Percentiles rank a stretch among this genome's conserved stretches.
These are phyloP conservation scores for Picea glauca DNA, from an alignment of 75 land plant genomes.

Conservation along the genomic window DNA sequence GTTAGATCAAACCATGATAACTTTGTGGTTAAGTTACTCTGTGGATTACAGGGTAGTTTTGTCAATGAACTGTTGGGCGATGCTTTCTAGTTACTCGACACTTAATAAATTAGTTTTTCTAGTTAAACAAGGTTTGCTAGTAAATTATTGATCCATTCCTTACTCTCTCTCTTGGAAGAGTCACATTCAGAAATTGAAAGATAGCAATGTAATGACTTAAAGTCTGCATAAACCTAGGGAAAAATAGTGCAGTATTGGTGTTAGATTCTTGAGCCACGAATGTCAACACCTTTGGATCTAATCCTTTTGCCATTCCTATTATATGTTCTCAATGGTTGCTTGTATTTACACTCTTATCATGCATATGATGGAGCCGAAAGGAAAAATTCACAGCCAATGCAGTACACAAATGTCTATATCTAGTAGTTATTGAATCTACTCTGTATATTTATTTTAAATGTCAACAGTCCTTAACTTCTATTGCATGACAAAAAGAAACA, in stretches of 20 bases:
- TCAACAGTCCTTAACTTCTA: no score
- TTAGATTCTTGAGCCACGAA: slow-evolving; percentile 69
- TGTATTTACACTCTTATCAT: slow-evolving; percentile 60
- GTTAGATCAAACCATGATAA: neutral
- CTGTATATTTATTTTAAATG: no score
- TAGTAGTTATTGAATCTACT: no score
- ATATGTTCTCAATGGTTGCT: slow-evolving; percentile 51
- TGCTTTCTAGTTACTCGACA: neutral
- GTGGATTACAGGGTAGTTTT: neutral
- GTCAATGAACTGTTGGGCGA: neutral
- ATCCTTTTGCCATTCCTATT: slow-evolving; percentile 42
- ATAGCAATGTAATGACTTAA: slow-evolving; percentile 47
- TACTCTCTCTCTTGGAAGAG: slow-evolving; percentile 49
- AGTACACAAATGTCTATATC: no score
- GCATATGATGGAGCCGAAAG: slow-evolving; percentile 59
- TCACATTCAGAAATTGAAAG: slow-evolving; percentile 60
- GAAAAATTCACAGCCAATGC: slow-evolving; percentile 64
- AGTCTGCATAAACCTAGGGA: slow-evolving; percentile 47
- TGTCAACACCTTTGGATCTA: slow-evolving; percentile 49
- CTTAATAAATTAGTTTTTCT: neutral
- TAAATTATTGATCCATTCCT: slow-evolving; percentile 41
- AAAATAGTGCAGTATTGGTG: slow-evolving; percentile 60
- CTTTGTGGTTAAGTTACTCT: no score
- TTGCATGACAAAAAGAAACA: no score
- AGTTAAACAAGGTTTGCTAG: neutral